Conservation (phyloP, 1,284 basidiomycete species). For the Fomitopsis pinicola region DNA sequence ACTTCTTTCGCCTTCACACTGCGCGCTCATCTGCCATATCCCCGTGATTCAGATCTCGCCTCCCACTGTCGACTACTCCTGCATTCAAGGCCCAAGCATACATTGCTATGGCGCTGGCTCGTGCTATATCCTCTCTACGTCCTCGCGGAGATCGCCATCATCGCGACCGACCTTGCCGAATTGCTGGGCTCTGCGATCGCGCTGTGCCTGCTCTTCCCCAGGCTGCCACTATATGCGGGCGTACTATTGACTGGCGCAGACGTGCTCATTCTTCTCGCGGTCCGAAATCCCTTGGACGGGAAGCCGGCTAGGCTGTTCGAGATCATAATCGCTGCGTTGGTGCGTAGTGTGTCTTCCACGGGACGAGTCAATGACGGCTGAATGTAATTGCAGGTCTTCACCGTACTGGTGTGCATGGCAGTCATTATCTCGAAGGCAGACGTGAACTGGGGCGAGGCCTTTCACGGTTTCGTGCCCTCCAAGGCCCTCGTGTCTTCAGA, state of each 20-base stretch:
- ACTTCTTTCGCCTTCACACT: neutral
- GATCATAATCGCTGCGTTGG: slow-evolving; percentile 58
- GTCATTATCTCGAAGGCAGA: slow-evolving; percentile 74
- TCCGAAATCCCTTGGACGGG: slow-evolving; percentile 55
- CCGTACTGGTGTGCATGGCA: slow-evolving; percentile 80
- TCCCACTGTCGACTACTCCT: slow-evolving; percentile 71
- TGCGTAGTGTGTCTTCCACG: slow-evolving; percentile 21
- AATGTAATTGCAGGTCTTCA: slow-evolving; percentile 52
- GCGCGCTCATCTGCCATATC: slow-evolving; percentile 6
- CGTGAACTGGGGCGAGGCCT: slow-evolving; percentile 76
- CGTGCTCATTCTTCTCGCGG: slow-evolving; percentile 71
- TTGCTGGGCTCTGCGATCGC: slow-evolving; percentile 83
- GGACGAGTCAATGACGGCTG: neutral
- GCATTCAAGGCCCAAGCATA: slow-evolving; percentile 61
- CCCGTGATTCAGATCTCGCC: slow-evolving; percentile 48
- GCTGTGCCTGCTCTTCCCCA: slow-evolving; percentile 79
- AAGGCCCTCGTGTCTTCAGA: slow-evolving; percentile 56
- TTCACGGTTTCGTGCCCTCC: slow-evolving; percentile 84
- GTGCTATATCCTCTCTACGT: slow-evolving; percentile 68
- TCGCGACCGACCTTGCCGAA: slow-evolving; percentile 73
- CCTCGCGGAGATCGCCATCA: slow-evolving; percentile 77
- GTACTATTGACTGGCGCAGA: slow-evolving; percentile 84
- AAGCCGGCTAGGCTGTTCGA: slow-evolving; percentile 73
- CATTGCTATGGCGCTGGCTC: slow-evolving; percentile 58
- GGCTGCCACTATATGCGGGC: slow-evolving; percentile 74